Conservation (phyloP, 768 basidiomycete species). For the Russula virescens region DNA sequence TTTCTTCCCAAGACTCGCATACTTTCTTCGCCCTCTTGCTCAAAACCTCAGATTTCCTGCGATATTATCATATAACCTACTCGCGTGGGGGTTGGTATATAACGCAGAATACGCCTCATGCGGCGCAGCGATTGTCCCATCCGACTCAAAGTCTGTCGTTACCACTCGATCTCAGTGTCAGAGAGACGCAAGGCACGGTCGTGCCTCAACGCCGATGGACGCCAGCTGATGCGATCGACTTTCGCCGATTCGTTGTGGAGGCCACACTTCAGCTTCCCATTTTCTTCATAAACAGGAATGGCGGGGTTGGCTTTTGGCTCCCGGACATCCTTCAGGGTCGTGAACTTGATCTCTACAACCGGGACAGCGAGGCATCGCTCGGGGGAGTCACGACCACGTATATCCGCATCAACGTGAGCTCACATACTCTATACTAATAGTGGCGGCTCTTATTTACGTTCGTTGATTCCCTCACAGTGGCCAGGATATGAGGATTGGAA, state of each 20-base stretch:
- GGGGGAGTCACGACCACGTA: slow-evolving; percentile 1
- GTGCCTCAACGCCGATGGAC: slow-evolving; percentile 12
- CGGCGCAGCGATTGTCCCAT: no score
- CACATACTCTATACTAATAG: no score
- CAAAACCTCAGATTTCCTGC: no score
- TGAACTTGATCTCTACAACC: not conserved
- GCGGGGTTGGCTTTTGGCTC: slow-evolving; percentile 2
- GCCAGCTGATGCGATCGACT: not conserved
- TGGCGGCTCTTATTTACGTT: not conserved
- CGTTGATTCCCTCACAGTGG: not conserved
- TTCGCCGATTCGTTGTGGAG: not conserved
- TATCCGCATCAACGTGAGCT: slow-evolving; percentile 10
- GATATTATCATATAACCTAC: no score
- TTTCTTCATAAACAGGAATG: not conserved
- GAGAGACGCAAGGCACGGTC: not conserved
- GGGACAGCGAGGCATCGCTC: not conserved
- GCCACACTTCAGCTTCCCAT: slow-evolving; percentile 1
- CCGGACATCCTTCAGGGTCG: slow-evolving; percentile 5
- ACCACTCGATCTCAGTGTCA: not conserved
- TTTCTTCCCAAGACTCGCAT: no score
- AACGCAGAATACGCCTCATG: no score
- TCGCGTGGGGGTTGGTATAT: no score
- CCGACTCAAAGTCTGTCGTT: not conserved
- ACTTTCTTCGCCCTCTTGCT: no score
- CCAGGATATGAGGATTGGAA: not conserved